Conservation (phyloP, 2,329 filamentous ascomycete species). For the Trichophyton simii region DNA sequence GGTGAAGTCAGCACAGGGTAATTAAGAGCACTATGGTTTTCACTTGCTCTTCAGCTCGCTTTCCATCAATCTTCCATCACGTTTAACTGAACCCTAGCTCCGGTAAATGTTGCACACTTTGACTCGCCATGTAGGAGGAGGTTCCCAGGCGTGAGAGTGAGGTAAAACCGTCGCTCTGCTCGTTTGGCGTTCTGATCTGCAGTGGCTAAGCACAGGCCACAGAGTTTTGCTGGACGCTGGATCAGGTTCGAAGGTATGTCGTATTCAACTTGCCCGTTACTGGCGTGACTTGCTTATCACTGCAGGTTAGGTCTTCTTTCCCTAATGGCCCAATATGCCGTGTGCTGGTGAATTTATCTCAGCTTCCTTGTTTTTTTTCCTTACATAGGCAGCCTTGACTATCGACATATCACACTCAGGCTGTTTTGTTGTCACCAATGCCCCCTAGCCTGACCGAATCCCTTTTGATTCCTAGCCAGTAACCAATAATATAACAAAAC, state of each 20-base stretch:
- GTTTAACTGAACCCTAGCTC: neutral
- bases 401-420: neutral
- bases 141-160: neutral
- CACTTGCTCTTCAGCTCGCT: constrained; percentile 1
- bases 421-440: neutral
- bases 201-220: neutral
- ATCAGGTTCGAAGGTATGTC: neutral
- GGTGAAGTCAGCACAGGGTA: neutral
- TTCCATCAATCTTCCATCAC: neutral
- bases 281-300: no score
- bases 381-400: neutral
- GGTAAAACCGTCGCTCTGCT: neutral
- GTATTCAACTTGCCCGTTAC: neutral
- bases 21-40: neutral
- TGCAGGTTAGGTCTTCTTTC: no score
- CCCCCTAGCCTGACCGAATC: neutral
- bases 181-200: neutral
- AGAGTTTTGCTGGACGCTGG: no score
- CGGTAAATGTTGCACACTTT: neutral
- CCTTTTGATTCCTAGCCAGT: neutral
- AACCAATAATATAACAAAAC: neutral
- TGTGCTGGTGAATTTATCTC: neutral
- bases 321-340: no score
- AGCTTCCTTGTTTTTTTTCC: neutral
- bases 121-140: neutral